A percentile compares a stretch with the other conserved stretches of the same genome.
Conservation (phyloP, 176 grass and related monocot genomes). For the Carex myosuroides region DNA sequence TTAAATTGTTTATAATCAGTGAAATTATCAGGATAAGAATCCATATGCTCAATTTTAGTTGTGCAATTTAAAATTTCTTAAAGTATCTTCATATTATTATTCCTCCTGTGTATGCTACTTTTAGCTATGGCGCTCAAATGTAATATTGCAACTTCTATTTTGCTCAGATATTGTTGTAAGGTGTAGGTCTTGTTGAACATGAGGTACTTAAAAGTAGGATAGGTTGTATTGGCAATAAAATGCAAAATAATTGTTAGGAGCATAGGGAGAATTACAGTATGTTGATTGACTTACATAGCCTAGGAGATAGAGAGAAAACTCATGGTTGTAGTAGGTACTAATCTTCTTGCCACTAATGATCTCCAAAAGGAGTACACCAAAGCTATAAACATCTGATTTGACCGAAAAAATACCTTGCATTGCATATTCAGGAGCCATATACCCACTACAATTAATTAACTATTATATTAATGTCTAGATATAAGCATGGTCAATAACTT, state of each 20-base stretch:
- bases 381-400: conserved; percentile 26
- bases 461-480: neutral
- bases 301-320: conserved; percentile 17
- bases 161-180: neutral
- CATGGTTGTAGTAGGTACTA: conserved; percentile 22
- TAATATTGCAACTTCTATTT: neutral
- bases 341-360: conserved; percentile 23
- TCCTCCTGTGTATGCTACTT: neutral
- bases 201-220: neutral
- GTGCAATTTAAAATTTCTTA: neutral
- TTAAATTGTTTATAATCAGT: neutral
- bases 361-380: conserved; percentile 21
- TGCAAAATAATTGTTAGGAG: neutral
- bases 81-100: neutral
- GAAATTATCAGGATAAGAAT: neutral
- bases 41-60: neutral
- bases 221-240: neutral
- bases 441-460: conserved; percentile 12
- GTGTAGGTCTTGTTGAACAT: neutral
- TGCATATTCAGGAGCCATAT: conserved; percentile 23
- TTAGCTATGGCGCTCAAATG: neutral
- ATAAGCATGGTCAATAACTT: neutral
- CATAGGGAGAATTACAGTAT: neutral
- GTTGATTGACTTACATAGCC: conserved; percentile 16
- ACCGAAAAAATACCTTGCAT: conserved; percentile 23